Conservation (phyloP, 192 early-diverging fungal species). For the Funneliformis mosseae region DNA sequence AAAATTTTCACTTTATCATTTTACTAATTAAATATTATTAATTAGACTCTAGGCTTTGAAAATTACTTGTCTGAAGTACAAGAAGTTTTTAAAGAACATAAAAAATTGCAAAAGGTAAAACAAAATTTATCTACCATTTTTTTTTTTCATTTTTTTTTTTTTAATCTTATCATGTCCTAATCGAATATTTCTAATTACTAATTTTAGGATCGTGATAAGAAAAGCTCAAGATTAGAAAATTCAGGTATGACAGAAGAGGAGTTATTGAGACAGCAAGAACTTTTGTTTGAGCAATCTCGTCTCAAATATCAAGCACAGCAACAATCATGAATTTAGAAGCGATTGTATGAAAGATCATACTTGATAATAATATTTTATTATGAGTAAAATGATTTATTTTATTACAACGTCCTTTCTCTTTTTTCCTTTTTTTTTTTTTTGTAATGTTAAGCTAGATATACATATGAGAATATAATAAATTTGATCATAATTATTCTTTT, state of each 20-base stretch:
- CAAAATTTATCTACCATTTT: not conserved
- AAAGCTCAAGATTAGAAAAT: constrained; percentile 72
- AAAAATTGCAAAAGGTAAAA: constrained; percentile 76
- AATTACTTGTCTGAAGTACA: constrained; percentile 86
- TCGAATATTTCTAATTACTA: not conserved
- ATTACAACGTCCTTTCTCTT: no score
- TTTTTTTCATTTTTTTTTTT: not conserved
- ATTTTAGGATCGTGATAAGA: constrained; percentile 78
- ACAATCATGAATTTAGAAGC: constrained; percentile 10
- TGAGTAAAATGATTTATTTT: no score
- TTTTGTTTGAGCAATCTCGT: constrained; percentile 87
- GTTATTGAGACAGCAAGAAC: constrained; percentile 78
- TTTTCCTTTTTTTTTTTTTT: not conserved
- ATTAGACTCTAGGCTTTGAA: constrained; percentile 85
- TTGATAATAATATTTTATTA: no score
- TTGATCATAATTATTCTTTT: not conserved
- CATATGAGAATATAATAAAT: not conserved
- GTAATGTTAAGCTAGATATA: not conserved
- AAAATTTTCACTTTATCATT: not conserved
- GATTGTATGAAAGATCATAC: not conserved
- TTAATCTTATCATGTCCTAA: not conserved
- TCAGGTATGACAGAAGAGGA: constrained; percentile 88
- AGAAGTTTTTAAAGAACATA: constrained; percentile 88
- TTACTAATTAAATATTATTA: constrained; percentile 7
- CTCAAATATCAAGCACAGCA: constrained; percentile 58